These are phyloP conservation scores for Mollisiaceae sp. DNA, from an alignment of 2,329 filamentous ascomycete species.

Conservation along the genomic window DNA sequence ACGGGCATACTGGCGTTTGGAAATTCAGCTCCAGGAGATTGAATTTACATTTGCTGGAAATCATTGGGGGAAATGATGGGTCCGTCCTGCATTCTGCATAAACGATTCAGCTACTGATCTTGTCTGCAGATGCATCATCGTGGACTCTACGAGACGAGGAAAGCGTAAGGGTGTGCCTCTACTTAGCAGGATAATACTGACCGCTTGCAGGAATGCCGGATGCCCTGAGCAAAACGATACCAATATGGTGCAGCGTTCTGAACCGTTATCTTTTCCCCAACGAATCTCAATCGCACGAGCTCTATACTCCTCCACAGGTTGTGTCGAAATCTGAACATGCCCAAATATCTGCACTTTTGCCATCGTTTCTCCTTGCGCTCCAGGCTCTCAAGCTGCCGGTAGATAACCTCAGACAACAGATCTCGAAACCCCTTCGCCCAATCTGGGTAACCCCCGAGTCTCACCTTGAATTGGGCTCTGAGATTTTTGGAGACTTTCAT, in stretches of 20 bases:
- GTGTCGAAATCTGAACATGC: constrained; percentile 77
- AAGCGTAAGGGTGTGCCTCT: constrained; percentile 64
- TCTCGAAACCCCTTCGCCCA: constrained; percentile 76
- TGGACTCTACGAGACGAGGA: constrained; percentile 90
- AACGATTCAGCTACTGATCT: constrained; percentile 15
- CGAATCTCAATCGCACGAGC: constrained; percentile 49
- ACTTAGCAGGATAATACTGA: constrained; percentile 27
- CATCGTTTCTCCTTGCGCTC: constrained; percentile 58
- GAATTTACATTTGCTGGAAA: constrained; percentile 79
- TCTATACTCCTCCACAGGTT: constrained; percentile 75
- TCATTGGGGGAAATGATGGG: constrained; percentile 72
- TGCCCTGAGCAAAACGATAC: constrained; percentile 89
- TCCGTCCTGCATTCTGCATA: constrained; percentile 46
- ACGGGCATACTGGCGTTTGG: constrained; percentile 92
- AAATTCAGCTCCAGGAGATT: constrained; percentile 83
- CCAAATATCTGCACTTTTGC: constrained; percentile 68
- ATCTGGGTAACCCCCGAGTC: constrained; percentile 81
- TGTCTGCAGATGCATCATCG: constrained; percentile 69
- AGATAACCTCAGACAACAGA: constrained; percentile 54
- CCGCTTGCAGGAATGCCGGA: constrained; percentile 77
- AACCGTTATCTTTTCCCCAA: constrained; percentile 79
- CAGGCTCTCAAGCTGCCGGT: constrained; percentile 66
- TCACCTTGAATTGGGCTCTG: constrained; percentile 46
- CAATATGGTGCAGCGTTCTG: constrained; percentile 89
- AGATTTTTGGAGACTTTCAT: constrained; percentile 63